phyloP scores from a whole-genome alignment of 1,284 basidiomycete species.

The Malassezia arunalokei region DNA sequence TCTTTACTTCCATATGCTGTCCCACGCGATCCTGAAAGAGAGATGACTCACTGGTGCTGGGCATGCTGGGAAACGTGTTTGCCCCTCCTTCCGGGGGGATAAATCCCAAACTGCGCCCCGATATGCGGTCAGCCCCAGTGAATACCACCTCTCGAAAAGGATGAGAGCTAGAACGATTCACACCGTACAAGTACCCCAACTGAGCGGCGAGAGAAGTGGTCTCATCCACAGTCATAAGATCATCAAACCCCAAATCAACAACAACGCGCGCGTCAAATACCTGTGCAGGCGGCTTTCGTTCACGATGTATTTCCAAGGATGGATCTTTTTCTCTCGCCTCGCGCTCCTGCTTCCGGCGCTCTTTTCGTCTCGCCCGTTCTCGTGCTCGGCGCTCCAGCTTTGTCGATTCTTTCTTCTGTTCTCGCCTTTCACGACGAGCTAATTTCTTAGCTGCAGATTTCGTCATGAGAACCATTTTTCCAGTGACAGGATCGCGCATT shows the following conservation, averaged over 20 bases:
- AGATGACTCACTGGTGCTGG: conserved; percentile 8
- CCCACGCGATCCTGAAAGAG: conserved; percentile 55
- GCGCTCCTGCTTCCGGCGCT: neutral
- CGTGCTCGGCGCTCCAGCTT: conserved; percentile 64
- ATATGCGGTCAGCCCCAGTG: conserved; percentile 54
- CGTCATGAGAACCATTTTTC: conserved; percentile 47
- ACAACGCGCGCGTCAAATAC: conserved; percentile 58
- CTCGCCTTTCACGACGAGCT: conserved; percentile 49
- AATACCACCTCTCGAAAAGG: conserved; percentile 65
- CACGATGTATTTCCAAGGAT: conserved; percentile 38
- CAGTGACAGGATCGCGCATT: conserved; percentile 5
- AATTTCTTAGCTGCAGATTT: conserved; percentile 71
- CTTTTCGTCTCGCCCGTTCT: conserved; percentile 53
- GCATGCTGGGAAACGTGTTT: neutral
- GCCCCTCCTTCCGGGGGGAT: conserved; percentile 3
- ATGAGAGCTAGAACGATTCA: conserved; percentile 60
- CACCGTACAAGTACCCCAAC: conserved; percentile 73
- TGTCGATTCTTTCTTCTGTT: conserved; percentile 55
- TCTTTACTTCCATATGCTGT: conserved; percentile 61
- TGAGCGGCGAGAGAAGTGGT: conserved; percentile 74
- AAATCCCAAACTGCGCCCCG: conserved; percentile 5
- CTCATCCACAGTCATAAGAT: conserved; percentile 90
- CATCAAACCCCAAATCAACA: conserved; percentile 85
- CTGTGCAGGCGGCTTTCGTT: conserved; percentile 32
- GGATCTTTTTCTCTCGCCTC: conserved; percentile 37